A percentile compares a stretch with the other conserved stretches of the same genome.
phyloP scores from a whole-genome alignment of 108 stramenopile genomes.

The Cyclotella cryptica region DNA sequence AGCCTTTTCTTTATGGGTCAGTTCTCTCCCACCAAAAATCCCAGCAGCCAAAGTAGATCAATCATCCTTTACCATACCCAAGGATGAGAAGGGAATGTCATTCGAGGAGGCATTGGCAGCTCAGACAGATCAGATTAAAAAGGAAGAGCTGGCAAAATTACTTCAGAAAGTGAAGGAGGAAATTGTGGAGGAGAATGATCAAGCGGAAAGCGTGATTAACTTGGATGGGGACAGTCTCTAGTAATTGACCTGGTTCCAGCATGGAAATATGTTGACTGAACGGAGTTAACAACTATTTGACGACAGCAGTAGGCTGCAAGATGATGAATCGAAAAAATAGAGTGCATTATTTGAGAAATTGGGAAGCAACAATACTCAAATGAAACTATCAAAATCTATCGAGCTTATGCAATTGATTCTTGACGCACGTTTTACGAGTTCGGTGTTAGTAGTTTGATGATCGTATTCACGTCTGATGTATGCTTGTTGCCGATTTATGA shows the following conservation, averaged over 20 bases:
- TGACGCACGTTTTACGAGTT: too few relatives aligned
- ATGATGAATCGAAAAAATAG: too few relatives aligned
- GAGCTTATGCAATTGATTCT: too few relatives aligned
- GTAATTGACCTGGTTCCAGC: not conserved
- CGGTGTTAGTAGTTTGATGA: too few relatives aligned
- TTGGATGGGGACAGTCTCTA: conserved; percentile 35
- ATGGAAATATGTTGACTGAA: not conserved
- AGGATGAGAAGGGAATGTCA: conserved; percentile 5
- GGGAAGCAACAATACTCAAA: too few relatives aligned
- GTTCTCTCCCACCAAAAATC: conserved; percentile 28
- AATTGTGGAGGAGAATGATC: not conserved
- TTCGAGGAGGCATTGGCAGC: conserved; percentile 14
- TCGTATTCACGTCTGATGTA: too few relatives aligned
- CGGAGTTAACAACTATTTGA: not conserved
- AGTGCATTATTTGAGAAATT: too few relatives aligned
- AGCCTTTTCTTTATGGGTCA: conserved; percentile 27
- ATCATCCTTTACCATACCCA: not conserved
- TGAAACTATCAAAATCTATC: too few relatives aligned
- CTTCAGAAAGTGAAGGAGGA: conserved; percentile 8
- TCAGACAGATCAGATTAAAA: not conserved
- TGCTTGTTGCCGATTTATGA: too few relatives aligned
- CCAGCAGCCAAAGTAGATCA: not conserved
- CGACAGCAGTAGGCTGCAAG: not conserved
- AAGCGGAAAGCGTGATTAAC: conserved; percentile 23
- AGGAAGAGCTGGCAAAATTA: conserved; percentile 5